These are phyloP conservation scores for Cordyceps javanica DNA, from an alignment of 2,329 filamentous ascomycete genomes.

Conservation along the genomic window DNA sequence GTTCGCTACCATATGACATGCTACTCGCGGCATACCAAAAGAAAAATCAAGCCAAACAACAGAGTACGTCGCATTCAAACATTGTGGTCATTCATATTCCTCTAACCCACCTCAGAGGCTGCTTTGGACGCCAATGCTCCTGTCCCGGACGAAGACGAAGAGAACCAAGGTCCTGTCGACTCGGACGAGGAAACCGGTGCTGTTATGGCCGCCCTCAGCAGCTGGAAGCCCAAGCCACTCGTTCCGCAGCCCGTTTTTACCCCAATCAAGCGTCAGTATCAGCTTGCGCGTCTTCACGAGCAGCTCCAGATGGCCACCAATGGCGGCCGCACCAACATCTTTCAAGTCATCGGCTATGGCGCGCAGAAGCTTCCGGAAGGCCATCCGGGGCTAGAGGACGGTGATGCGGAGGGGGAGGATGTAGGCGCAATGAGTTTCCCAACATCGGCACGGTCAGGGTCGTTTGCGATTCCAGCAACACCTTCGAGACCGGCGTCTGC, in stretches of 20 bases:
- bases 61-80: slow-evolving; percentile 58
- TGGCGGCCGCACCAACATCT: slow-evolving; percentile 59
- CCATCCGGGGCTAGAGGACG: slow-evolving; percentile 40
- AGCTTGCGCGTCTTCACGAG: slow-evolving; percentile 56
- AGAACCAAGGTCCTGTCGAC: slow-evolving; percentile 75
- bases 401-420: slow-evolving; percentile 55
- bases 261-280: slow-evolving; percentile 58
- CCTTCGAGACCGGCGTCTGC: slow-evolving; percentile 1
- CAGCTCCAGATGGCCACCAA: slow-evolving; percentile 62
- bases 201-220: slow-evolving; percentile 74
- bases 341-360: slow-evolving; percentile 52
- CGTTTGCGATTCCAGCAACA: slow-evolving; percentile 20
- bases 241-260: slow-evolving; percentile 58
- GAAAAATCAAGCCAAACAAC: slow-evolving; percentile 97
- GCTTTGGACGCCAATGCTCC: slow-evolving; percentile 92
- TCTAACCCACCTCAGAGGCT: slow-evolving; percentile 56
- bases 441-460: slow-evolving; percentile 28
- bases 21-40: slow-evolving; percentile 83
- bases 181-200: slow-evolving; percentile 89
- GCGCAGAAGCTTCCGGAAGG: slow-evolving; percentile 47
- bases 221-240: slow-evolving; percentile 72
- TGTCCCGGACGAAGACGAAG: slow-evolving; percentile 77
- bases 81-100: background rate
- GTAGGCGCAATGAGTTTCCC: slow-evolving; percentile 32
- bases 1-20: slow-evolving; percentile 89